Conservation (phyloP, 2,329 filamentous ascomycete species). For the Stachybotrys chartarum region DNA sequence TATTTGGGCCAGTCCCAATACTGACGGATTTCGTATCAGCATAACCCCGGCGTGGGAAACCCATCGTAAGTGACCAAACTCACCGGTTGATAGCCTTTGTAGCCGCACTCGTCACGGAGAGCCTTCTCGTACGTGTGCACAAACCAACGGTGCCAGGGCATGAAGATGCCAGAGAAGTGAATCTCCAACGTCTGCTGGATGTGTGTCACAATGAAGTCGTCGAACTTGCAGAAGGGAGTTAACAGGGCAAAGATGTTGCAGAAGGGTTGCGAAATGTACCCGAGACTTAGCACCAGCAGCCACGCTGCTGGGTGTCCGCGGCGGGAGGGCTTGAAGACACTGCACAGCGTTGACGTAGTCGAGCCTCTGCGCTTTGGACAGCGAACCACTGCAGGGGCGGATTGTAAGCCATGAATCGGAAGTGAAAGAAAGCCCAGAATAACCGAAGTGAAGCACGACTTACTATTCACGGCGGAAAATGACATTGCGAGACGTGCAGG, state of each 20-base stretch:
- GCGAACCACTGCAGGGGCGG: not conserved
- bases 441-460: not conserved
- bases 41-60: not conserved
- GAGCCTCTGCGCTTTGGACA: slow-evolving; percentile 3
- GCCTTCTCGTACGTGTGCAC: slow-evolving; percentile 15
- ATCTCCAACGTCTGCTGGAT: slow-evolving; percentile 36
- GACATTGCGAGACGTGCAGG: not conserved
- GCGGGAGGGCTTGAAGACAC: slow-evolving; percentile 28
- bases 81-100: slow-evolving; percentile 27
- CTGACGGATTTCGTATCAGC: slow-evolving; percentile 5
- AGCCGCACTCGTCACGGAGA: slow-evolving; percentile 17
- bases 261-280: not conserved
- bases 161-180: slow-evolving; percentile 25
- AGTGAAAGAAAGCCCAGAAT: not conserved
- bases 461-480: not conserved
- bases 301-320: slow-evolving; percentile 18
- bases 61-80: not conserved
- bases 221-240: slow-evolving; percentile 18
- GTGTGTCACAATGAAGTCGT: slow-evolving; percentile 41
- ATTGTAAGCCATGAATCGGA: not conserved
- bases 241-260: not conserved
- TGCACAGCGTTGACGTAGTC: slow-evolving; percentile 34
- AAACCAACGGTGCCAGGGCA: slow-evolving; percentile 18
- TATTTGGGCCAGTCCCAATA: slow-evolving; percentile 45
- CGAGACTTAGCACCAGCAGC: slow-evolving; percentile 31